phyloP scores from a whole-genome alignment of 176 grass and related monocot genomes.

The Urochloa ruziziensis region DNA sequence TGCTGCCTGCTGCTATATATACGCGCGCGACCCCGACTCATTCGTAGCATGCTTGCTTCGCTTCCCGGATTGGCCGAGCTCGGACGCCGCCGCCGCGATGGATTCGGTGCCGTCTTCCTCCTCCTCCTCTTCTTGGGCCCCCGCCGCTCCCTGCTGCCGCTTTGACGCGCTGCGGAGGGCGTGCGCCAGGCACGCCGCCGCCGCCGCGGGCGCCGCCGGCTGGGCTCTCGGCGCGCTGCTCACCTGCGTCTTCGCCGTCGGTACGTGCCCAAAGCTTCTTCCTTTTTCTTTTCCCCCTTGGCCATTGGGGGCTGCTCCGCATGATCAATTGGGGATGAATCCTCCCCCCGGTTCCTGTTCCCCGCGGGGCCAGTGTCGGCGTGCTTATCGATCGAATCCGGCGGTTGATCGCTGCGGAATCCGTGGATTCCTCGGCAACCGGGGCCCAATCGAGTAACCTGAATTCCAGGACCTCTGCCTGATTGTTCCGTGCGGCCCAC shows the following conservation, averaged over 20 bases:
- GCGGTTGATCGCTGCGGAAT: slow-evolving; percentile 1
- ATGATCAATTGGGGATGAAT: not conserved
- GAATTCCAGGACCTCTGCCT: not conserved
- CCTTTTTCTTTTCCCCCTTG: not conserved
- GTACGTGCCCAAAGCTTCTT: slow-evolving; percentile 25
- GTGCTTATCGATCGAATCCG: not conserved
- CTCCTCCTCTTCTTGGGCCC: not conserved
- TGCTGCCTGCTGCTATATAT: slow-evolving; percentile 9
- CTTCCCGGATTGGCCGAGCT: not conserved
- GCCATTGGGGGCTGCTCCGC: not conserved
- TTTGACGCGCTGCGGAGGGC: slow-evolving; percentile 21
- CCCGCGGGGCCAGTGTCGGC: not conserved
- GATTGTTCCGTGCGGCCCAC: not conserved
- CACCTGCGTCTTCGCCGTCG: slow-evolving; percentile 72
- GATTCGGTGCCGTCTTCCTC: slow-evolving; percentile 24
- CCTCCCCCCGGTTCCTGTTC: not conserved
- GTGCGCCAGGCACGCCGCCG: slow-evolving; percentile 24
- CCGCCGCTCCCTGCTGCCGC: not conserved
- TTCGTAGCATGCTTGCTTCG: slow-evolving; percentile 3
- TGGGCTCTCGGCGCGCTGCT: slow-evolving; percentile 54
- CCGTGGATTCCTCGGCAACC: not conserved
- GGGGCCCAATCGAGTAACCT: not conserved
- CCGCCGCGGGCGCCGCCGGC: not conserved
- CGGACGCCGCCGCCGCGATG: not conserved
- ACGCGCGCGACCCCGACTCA: not conserved